These are phyloP conservation scores for Fomes fomentarius DNA, from an alignment of 1,284 basidiomycete genomes.

Conservation along the genomic window DNA sequence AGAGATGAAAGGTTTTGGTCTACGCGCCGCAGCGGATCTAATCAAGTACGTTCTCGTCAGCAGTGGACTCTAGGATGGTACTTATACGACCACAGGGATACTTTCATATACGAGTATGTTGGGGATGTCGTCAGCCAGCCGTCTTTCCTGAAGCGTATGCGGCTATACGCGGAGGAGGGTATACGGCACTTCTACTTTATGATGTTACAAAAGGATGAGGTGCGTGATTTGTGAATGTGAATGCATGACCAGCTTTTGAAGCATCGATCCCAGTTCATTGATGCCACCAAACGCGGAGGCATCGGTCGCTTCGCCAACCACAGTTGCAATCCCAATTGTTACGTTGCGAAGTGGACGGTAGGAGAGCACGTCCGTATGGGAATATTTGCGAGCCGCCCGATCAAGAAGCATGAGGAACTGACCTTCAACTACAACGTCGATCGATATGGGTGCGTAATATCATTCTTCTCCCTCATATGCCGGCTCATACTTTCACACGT, in stretches of 20 bases:
- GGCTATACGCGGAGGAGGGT: conserved; percentile 90
- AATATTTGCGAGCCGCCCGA: conserved; percentile 90
- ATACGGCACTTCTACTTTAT: conserved; percentile 99
- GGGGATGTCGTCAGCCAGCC: conserved; percentile 93
- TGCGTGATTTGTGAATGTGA: conserved; percentile 37
- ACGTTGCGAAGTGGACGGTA: conserved; percentile 99
- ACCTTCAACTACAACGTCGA: conserved; percentile 99
- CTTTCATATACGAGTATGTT: conserved; percentile 97
- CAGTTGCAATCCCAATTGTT: conserved; percentile 97
- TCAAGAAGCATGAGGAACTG: conserved; percentile 87
- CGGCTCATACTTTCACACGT: neutral
- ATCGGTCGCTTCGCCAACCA: conserved; percentile 98
- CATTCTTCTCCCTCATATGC: neutral
- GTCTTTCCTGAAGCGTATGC: conserved; percentile 93
- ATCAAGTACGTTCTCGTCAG: conserved; percentile 64
- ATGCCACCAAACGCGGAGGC: conserved; percentile 96
- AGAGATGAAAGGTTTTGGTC: conserved; percentile 94
- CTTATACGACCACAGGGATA: conserved; percentile 57
- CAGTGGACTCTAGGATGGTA: neutral
- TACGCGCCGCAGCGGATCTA: conserved; percentile 78
- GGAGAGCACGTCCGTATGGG: conserved; percentile 95
- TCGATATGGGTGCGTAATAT: conserved; percentile 84
- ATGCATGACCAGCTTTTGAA: neutral
- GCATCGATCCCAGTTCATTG: conserved; percentile 75
- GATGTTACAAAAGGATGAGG: conserved; percentile 99